These are phyloP conservation scores for Phytopythium aichiense DNA, from an alignment of 352 stramenopile genomes.

Conservation along the genomic window DNA sequence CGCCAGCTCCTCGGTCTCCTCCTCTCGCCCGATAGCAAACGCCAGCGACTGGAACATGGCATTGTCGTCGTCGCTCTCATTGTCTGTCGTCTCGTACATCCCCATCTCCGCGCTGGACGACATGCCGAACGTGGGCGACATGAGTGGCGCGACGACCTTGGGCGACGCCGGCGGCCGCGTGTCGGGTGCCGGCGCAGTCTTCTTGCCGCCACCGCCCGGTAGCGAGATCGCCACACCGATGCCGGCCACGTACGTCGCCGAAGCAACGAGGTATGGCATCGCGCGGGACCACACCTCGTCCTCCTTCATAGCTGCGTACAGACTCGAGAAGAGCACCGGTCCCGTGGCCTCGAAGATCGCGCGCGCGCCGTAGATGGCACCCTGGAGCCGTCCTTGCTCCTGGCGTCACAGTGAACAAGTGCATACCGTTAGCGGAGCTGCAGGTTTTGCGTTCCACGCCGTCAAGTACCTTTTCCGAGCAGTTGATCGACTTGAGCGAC, in stretches of 20 bases:
- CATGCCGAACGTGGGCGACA: conserved; percentile 5
- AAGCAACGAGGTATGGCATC: conserved; percentile 56
- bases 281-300: conserved; percentile 38
- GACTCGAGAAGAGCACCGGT: conserved; percentile 44
- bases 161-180: no score
- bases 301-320: conserved; percentile 54
- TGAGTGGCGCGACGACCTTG: neutral
- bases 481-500: conserved; percentile 61
- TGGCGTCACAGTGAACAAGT: conserved; percentile 4
- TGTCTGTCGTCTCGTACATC: conserved; percentile 4
- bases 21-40: neutral
- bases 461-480: conserved; percentile 39
- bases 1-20: conserved; percentile 2
- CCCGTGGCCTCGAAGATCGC: conserved; percentile 60
- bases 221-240: conserved; percentile 48
- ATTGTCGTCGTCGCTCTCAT: neutral
- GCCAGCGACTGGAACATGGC: neutral
- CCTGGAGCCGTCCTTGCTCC: conserved; percentile 74
- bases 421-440: neutral
- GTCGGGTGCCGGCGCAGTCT: neutral
- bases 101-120: conserved; percentile 1
- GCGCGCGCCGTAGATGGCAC: conserved; percentile 61
- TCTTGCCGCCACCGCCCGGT: conserved; percentile 10
- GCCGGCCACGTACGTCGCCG: conserved; percentile 41
- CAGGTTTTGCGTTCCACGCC: neutral